These are phyloP conservation scores for Globisporangium paroecandrum DNA, from an alignment of 352 stramenopile genomes.

Conservation along the genomic window DNA sequence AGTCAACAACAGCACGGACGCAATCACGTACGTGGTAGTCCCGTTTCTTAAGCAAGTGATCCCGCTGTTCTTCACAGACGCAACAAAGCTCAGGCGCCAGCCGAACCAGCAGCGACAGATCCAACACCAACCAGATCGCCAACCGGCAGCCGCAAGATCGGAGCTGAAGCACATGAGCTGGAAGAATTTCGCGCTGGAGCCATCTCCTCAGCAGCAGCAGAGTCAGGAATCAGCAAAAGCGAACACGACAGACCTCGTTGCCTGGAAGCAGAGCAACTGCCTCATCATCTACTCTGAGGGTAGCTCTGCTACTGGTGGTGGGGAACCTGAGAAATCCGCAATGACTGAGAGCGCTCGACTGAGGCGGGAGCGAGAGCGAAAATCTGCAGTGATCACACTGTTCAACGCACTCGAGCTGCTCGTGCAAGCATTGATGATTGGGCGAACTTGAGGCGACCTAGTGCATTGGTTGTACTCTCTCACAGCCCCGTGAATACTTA, in stretches of 20 bases:
- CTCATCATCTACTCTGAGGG: conserved; percentile 30
- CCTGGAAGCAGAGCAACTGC: conserved; percentile 28
- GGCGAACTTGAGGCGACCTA: background rate
- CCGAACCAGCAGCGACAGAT: background rate
- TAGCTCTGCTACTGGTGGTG: background rate
- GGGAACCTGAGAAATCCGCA: conserved; percentile 8
- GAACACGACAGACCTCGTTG: conserved; percentile 17
- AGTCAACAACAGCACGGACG: conserved; percentile 1
- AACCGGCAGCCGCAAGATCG: background rate
- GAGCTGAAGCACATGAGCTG: conserved; percentile 17
- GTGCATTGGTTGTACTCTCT: background rate
- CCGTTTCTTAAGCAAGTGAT: conserved; percentile 14
- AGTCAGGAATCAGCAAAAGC: background rate
- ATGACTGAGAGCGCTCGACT: conserved; percentile 13
- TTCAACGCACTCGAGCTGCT: conserved; percentile 28
- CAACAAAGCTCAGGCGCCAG: background rate
- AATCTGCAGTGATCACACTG: conserved; percentile 17
- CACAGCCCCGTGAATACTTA: background rate
- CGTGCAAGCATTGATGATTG: conserved; percentile 25
- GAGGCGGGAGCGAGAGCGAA: conserved; percentile 3
- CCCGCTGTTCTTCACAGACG: conserved; percentile 9
- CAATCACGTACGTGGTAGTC: conserved; percentile 12
- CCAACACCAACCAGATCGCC: background rate
- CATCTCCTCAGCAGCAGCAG: no score
- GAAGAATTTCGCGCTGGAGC: conserved; percentile 14